Base-by-base conservation (phyloP, 768 basidiomycete genomes). In the Boletus rufocinnamomeus region DNA sequence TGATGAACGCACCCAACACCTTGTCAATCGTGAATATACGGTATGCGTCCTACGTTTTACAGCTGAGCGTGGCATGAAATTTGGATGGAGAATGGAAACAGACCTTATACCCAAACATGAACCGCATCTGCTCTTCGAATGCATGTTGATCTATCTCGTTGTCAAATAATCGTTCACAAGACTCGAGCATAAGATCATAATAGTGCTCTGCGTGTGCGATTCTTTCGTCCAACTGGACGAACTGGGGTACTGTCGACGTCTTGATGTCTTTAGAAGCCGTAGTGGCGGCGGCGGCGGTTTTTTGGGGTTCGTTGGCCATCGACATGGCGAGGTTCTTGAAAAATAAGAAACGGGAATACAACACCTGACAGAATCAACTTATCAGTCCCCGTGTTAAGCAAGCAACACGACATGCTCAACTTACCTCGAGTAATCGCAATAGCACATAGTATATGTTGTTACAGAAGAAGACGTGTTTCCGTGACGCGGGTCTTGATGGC, bases 11-110 rank as follows among this genome's bases (percentile, higher is more conserved):
- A 2, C 89, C 90, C 44, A 98, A 82, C 37, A 98, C 79, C 72
- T 97, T 95, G 75, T 99, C 96, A 27, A 97, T 79, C 0, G 96
- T 98, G 73, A 97, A 99, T 66, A 94, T 84, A 68, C 88, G 89
- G 72, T 93, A 98, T 0, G 87, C 87, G 28, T 91, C 79, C 88
- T 89, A 60, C 9, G 19, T 43, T 6, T 7, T 43, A n/a, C 21
- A 9, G 7, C 28, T 62, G 41, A 68, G 66, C 14, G 21, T 5
- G 6, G 3, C 16, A 46, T 40, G 32, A 23, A 46, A 37, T 27
- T 10, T 13, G 16, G 40, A 37, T 40, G 25, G 16, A n/a, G 1
- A 19, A 19, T 17, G 10, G 14, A 47, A 54, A 60, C 70, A 30
- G 37, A 89, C 94, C 79, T 85, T 84, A 45, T 86, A 80, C n/a